A percentile compares a stretch with the other conserved stretches of the same genome.
phyloP scores from a whole-genome alignment of 805 yeast species.

The Saitoella complicata region DNA sequence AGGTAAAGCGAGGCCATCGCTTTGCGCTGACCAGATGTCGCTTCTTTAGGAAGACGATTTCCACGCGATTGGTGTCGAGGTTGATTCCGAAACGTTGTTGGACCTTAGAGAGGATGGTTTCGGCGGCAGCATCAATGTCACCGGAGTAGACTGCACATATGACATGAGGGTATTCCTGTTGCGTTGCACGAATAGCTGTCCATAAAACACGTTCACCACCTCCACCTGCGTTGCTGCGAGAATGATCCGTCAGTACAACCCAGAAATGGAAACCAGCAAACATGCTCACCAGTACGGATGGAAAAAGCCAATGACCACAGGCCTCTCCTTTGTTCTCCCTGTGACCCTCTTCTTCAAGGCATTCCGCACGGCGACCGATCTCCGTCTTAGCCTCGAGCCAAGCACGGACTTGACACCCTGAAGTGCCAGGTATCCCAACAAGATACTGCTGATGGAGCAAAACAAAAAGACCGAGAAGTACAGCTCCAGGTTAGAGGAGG shows the following conservation, averaged over 20 bases:
- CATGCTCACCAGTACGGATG: conserved; percentile 48
- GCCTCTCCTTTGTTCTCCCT: too few species aligned
- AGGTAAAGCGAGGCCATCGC: conserved; percentile 65
- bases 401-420: too few species aligned
- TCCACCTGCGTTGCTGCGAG: conserved; percentile 77
- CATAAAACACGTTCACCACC: conserved; percentile 96
- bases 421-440: too few species aligned
- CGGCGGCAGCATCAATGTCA: conserved; percentile 26
- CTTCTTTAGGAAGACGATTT: conserved; percentile 41
- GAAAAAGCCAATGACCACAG: conserved; percentile 59
- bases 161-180: conserved; percentile 31
- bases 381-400: too few species aligned
- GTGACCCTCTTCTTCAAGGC: too few species aligned
- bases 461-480: too few species aligned
- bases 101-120: conserved; percentile 26
- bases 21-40: conserved; percentile 49
- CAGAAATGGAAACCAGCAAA: not conserved
- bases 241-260: not conserved
- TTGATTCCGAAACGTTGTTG: conserved; percentile 28
- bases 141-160: conserved; percentile 62
- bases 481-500: too few species aligned
- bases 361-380: too few species aligned
- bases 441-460: too few species aligned
- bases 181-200: conserved; percentile 72
- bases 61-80: conserved; percentile 34